phyloP scores from a whole-genome alignment of 257 asterid species.

The Ligustrum vulgare region DNA sequence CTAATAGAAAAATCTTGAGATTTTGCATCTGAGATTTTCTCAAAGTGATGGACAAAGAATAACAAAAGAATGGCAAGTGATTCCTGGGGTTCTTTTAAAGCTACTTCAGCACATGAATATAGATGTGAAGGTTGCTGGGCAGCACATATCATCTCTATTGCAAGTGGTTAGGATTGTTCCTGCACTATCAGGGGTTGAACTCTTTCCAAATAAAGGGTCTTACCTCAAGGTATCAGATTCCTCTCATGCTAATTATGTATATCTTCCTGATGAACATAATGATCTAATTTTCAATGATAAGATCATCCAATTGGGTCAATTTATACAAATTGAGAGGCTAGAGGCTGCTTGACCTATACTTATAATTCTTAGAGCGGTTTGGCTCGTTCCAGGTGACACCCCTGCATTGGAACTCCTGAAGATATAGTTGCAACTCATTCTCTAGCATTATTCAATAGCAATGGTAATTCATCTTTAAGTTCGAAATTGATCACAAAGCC shows the following conservation, averaged over 20 bases:
- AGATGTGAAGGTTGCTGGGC: constrained; percentile 89
- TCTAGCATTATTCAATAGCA: too few species aligned
- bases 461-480: too few species aligned
- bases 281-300: constrained; percentile 90
- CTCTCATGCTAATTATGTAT: constrained; percentile 94
- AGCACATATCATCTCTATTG: constrained; percentile 76
- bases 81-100: constrained; percentile 83
- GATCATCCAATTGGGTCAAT: constrained; percentile 93
- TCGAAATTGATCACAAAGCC: too few species aligned
- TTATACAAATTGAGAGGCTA: constrained; percentile 84
- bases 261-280: constrained; percentile 86
- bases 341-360: too few species aligned
- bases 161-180: constrained; percentile 97
- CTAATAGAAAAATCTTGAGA: constrained; percentile 21
- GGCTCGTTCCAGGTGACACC: too few species aligned
- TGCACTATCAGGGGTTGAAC: constrained; percentile 88
- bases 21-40: constrained; percentile 32
- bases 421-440: too few species aligned
- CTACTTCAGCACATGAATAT: too few species aligned
- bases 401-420: too few species aligned
- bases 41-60: constrained; percentile 37
- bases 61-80: constrained; percentile 64
- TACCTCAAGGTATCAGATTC: constrained; percentile 97
- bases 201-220: constrained; percentile 87
- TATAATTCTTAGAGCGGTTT: too few species aligned